Conservation (phyloP, 345 rosid genomes). For the Arabidopsis suecica region DNA sequence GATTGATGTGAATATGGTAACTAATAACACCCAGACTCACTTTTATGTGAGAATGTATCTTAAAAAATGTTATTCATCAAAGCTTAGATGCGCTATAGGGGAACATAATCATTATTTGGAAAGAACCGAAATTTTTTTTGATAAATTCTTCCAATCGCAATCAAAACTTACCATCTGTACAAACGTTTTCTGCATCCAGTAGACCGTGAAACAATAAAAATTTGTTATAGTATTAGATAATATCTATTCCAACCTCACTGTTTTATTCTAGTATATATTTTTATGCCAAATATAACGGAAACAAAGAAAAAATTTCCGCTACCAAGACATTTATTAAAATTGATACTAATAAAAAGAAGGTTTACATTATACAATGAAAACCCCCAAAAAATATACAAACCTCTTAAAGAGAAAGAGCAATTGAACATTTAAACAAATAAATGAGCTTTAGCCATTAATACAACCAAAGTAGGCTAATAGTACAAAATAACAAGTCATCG, state of each 20-base stretch:
- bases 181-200: too few species aligned
- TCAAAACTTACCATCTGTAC: too few species aligned
- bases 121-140: constrained; percentile 9
- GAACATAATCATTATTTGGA: constrained; percentile 38
- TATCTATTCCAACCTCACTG: background rate
- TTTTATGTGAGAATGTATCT: constrained; percentile 9
- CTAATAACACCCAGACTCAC: constrained; percentile 40
- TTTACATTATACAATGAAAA: too few species aligned
- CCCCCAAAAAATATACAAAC: background rate
- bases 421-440: too few species aligned
- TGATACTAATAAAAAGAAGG: too few species aligned
- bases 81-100: constrained; percentile 12
- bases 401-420: too few species aligned
- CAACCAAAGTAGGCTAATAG: too few species aligned
- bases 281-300: background rate
- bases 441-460: too few species aligned
- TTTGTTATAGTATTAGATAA: too few species aligned
- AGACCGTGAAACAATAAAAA: too few species aligned
- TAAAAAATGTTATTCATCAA: background rate
- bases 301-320: background rate
- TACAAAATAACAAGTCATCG: background rate
- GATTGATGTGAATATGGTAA: constrained; percentile 40
- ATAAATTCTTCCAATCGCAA: too few species aligned
- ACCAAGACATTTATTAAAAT: constrained; percentile 1
- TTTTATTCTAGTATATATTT: background rate